Conservation (phyloP, 306 rosid species). For the Boehmeria nivea region DNA sequence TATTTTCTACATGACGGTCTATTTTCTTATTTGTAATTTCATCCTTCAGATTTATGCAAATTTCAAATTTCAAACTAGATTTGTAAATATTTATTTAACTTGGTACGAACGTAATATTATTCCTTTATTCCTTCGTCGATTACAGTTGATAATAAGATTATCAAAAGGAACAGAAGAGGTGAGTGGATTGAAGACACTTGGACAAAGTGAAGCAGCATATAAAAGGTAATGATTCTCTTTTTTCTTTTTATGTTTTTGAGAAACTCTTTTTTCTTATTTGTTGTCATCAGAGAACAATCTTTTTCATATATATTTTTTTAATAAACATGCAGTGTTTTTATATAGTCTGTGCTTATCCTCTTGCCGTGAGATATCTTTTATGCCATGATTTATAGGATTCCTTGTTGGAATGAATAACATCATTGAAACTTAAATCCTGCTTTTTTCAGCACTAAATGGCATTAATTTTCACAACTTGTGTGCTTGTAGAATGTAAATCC, state of each 20-base stretch:
- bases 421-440: neutral
- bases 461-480: constrained; percentile 5
- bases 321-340: no score
- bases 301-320: neutral
- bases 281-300: neutral
- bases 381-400: neutral
- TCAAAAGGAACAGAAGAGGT: no score
- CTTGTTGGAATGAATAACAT: constrained; percentile 7
- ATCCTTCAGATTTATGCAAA: no score
- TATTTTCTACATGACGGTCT: no score
- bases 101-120: no score
- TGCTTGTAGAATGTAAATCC: neutral
- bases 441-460: neutral
- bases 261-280: neutral
- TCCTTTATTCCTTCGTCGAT: no score
- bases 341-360: constrained; percentile 6
- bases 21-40: no score
- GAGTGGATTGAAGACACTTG: no score
- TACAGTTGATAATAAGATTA: no score
- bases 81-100: no score
- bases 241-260: neutral
- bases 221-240: neutral
- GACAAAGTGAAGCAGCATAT: no score
- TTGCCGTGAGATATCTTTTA: neutral
- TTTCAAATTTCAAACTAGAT: no score